Evolutionary conservation across 768 basidiomycete genomes (phyloP), one percentile per base, ranked within the genome.

Genomic region (Daedaleopsis nitida): DNA sequence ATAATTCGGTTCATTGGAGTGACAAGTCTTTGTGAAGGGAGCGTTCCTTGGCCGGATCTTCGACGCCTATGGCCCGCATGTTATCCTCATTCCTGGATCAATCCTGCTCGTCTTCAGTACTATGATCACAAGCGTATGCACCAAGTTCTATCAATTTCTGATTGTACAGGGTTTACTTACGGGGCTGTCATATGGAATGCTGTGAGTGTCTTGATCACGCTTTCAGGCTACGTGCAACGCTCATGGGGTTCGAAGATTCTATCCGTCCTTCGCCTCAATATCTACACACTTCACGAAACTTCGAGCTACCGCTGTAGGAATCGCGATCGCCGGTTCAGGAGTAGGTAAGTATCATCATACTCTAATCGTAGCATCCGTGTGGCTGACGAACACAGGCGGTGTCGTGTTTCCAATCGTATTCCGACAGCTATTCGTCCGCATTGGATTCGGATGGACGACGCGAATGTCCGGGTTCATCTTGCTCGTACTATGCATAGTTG

Each of bases 251-350:
- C 43, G n/a, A 55, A 90, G 88, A 43, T 90, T 89, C 71, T 89
- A 89, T 65, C 89, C 90, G 0, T 77, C 86, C 0, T 74, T 92
- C 34, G 80, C 87, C 4, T 84, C 86, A 54, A 78, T 90, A 11
- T 82, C 87, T 0, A 90, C 86, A 1, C 80, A 86, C 69, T 92
- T 90, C 73, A 68, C 69, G 51, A 80, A 80, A 62, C 85, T 86
- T 63, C 82, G 89, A 14, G 88, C 87, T 3, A 86, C 90, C 2
- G 89, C 91, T 0, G 75, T 89, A 39, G 91, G 91, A 2, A 75
- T 93, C 57, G 60, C 57, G 16, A 59, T 65, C 19, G 53, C 64
- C 11, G 64, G 64, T 4, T 62, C 64, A 12, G 59, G 59, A 21
- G 43, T 60, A 21, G 65, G 62, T 60, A 6, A 8, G 67, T 19